Percentiles rank a stretch among this genome's conserved stretches.
Conservation (phyloP, 2,329 filamentous ascomycete species). For the Xylaria sp. region DNA sequence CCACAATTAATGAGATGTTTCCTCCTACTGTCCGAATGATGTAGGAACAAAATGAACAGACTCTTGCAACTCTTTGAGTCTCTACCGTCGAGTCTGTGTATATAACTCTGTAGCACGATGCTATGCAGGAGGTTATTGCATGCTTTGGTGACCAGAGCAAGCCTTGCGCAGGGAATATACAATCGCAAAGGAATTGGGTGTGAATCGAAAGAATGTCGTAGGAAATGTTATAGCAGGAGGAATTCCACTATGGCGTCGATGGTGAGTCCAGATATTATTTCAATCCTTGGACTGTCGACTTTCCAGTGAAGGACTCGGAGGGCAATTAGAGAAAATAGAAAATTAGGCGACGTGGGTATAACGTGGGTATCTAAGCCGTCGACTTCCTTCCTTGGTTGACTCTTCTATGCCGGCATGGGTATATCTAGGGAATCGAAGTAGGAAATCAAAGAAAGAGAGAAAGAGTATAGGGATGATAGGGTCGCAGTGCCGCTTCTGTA, state of each 20-base stretch:
- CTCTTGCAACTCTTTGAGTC: slow-evolving; percentile 28
- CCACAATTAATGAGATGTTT: slow-evolving; percentile 48
- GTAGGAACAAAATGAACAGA: slow-evolving; percentile 29
- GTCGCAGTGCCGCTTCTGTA: slow-evolving; percentile 40
- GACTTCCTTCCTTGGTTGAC: slow-evolving; percentile 28
- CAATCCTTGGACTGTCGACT: slow-evolving; percentile 12
- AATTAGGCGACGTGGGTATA: slow-evolving; percentile 24
- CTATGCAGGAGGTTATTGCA: slow-evolving; percentile 9
- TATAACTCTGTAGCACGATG: slow-evolving; percentile 24
- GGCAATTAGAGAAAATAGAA: slow-evolving; percentile 19
- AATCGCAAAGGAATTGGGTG: slow-evolving; percentile 15
- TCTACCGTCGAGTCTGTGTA: slow-evolving; percentile 19
- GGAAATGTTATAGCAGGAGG: slow-evolving; percentile 29
- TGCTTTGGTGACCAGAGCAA: slow-evolving; percentile 15
- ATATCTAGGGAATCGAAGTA: slow-evolving; percentile 17
- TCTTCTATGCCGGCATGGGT: slow-evolving; percentile 19
- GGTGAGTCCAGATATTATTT: slow-evolving; percentile 21
- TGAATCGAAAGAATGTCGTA: slow-evolving; percentile 30
- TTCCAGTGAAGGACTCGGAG: slow-evolving; percentile 15
- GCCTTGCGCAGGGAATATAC: slow-evolving; percentile 20
- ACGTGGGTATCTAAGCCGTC: slow-evolving; percentile 23
- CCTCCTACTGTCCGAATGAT: slow-evolving; percentile 38
- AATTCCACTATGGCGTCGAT: slow-evolving; percentile 25
- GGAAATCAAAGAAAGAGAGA: not conserved
- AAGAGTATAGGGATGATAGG: slow-evolving; percentile 11